Base-by-base conservation (phyloP, 75 land plant species). In the Isoetes taiwanensis region DNA sequence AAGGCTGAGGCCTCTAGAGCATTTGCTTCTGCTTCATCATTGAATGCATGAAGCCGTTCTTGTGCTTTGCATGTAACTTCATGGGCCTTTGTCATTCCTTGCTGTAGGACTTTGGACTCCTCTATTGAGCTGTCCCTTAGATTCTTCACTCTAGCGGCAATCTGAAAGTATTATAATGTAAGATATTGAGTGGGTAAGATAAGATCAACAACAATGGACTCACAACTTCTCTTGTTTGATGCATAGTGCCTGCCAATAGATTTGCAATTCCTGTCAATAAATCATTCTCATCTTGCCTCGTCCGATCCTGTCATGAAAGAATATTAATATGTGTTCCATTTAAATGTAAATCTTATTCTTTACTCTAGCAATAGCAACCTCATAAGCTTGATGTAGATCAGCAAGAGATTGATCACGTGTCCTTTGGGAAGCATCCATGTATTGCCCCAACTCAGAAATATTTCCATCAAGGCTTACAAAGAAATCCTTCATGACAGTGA, bases 171-270 rank as follows among this genome's bases (percentile, higher is more conserved):
- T 28, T 43, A 34, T 17, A 54, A 8, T 3, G 6, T 27, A n/a
- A 14, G 1, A 41, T 43, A 12, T 27, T n/a, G 58, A 25, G 28
- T 24, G 3, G 58, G 14, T 43, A 32, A 26, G 16, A 27, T 6
- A 28, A 60, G 19, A 26, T 11, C 46, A 21, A 58, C n/a, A 8
- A 52, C 2, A 16, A 17, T 30, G 30, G 16, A 48, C 62, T 52
- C 71, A 94, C 99, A 75, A 94, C 59, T 23, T 72, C 56, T 42
- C 79, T 78, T 70, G 83, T 82, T 54, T 86, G 67, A 37, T 85
- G 69, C 67, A 72, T 76, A 56, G 86, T 78, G 55, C 52, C 70
- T 0, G 84, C 80, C 53, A 94, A 71, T 80, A 94, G 62, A 59
- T 72, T 81, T n/a, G 86, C 77, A 31, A 94, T 79, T 56, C 77